Percentiles rank a stretch among this genome's conserved stretches.
Conservation (phyloP, 1,284 basidiomycete species). For the Jaminaea rosea region DNA sequence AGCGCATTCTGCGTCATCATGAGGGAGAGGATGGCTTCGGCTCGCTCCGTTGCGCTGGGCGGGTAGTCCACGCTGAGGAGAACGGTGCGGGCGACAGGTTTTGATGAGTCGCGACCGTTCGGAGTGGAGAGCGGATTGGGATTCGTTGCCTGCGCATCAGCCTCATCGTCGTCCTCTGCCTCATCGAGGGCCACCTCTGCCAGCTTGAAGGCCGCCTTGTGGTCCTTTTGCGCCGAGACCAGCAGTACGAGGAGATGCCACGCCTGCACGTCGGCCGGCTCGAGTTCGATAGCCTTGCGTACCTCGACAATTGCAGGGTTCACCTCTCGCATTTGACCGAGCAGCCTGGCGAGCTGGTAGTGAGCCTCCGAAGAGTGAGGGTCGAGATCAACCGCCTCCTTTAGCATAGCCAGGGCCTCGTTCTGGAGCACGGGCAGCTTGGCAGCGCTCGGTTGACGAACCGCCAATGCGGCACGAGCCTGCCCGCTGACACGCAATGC, state of each 20-base stretch:
- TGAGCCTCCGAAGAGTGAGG: slow-evolving; percentile 58
- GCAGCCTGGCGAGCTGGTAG: slow-evolving; percentile 50
- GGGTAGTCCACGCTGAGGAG: slow-evolving; percentile 53
- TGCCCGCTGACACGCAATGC: slow-evolving; percentile 23
- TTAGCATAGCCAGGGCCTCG: slow-evolving; percentile 57
- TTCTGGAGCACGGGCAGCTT: slow-evolving; percentile 58
- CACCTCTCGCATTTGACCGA: slow-evolving; percentile 64
- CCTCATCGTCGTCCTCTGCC: slow-evolving; percentile 35
- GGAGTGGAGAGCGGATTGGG: neutral
- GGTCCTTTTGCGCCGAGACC: slow-evolving; percentile 69
- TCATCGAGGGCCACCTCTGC: slow-evolving; percentile 57
- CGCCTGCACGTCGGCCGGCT: slow-evolving; percentile 63
- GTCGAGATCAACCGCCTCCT: slow-evolving; percentile 54
- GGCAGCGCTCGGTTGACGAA: slow-evolving; percentile 44
- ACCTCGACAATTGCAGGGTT: slow-evolving; percentile 62
- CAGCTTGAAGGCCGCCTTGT: slow-evolving; percentile 67
- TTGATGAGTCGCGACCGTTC: slow-evolving; percentile 5
- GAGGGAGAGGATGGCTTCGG: slow-evolving; percentile 72
- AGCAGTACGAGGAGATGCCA: slow-evolving; percentile 88
- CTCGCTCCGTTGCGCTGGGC: slow-evolving; percentile 58
- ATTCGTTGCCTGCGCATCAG: slow-evolving; percentile 8
- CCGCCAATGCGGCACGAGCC: slow-evolving; percentile 16
- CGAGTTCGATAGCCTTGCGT: slow-evolving; percentile 63
- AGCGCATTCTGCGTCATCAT: slow-evolving; percentile 78
- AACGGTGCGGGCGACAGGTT: slow-evolving; percentile 27